These are phyloP conservation scores for Mucor racemosus DNA, from an alignment of 371 early-diverging fungal genomes.

Conservation along the genomic window DNA sequence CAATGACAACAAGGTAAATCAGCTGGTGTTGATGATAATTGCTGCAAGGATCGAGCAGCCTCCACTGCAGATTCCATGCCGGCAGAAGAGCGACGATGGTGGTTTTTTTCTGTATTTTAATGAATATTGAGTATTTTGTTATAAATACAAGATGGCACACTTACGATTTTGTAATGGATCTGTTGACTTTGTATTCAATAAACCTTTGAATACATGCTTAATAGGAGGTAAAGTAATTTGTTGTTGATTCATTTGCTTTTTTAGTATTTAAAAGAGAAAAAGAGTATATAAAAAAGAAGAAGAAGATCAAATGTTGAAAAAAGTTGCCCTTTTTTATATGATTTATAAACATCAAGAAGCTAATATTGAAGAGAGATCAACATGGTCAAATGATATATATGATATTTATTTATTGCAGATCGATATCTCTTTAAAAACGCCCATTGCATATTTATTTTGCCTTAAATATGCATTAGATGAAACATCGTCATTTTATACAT, in stretches of 20 bases:
- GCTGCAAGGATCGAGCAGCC: constrained; percentile 14
- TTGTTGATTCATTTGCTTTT: background rate
- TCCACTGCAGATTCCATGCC: constrained; percentile 7
- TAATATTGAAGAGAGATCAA: constrained; percentile 8
- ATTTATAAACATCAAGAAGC: background rate
- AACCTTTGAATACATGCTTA: constrained; percentile 24
- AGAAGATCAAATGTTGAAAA: constrained; percentile 1
- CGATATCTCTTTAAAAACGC: constrained; percentile 8
- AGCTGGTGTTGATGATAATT: constrained; percentile 9
- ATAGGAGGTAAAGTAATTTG: constrained; percentile 30
- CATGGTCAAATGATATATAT: constrained; percentile 21
- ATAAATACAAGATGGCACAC: background rate
- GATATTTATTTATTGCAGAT: constrained; percentile 20
- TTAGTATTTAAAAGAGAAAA: background rate
- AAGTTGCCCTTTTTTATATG: background rate
- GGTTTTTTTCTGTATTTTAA: background rate
- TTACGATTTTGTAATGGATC: background rate
- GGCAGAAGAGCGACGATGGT: constrained; percentile 10
- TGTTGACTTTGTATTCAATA: background rate
- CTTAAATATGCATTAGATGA: constrained; percentile 18
- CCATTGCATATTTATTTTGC: constrained; percentile 6
- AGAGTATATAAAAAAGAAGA: constrained; percentile 10
- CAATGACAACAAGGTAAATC: constrained; percentile 1
- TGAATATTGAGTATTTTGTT: background rate
- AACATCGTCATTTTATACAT: constrained; percentile 21